phyloP scores from a whole-genome alignment of 2,329 filamentous ascomycete genomes.

The Apiospora sp. region DNA sequence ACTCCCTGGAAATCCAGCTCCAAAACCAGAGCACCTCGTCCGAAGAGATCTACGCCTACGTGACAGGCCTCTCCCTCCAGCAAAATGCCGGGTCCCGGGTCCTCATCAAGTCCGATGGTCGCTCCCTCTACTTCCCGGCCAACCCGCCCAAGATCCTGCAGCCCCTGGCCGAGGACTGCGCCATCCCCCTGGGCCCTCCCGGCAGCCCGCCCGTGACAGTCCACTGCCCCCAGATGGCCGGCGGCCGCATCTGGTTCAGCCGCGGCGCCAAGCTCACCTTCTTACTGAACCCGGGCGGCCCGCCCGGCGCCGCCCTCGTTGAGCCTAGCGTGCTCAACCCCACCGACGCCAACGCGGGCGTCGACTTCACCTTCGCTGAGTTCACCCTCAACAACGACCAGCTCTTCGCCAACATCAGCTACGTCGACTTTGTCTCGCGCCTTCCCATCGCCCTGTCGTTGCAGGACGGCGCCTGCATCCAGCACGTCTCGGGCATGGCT shows the following conservation, averaged over 20 bases:
- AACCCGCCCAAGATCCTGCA: conserved; percentile 61
- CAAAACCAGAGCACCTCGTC: conserved; percentile 68
- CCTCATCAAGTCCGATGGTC: conserved; percentile 71
- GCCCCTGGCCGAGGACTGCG: conserved; percentile 63
- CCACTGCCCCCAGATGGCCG: conserved; percentile 72
- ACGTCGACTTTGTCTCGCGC: conserved; percentile 58
- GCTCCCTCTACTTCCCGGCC: conserved; percentile 69
- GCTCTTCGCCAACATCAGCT: conserved; percentile 58
- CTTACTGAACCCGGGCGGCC: conserved; percentile 72
- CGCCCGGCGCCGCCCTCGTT: conserved; percentile 51
- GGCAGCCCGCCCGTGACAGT: conserved; percentile 70
- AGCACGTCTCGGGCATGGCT: conserved; percentile 9
- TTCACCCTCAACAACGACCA: conserved; percentile 49
- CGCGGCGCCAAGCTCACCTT: conserved; percentile 69
- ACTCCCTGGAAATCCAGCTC: conserved; percentile 6
- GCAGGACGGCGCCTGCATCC: conserved; percentile 45
- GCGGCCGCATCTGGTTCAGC: conserved; percentile 77
- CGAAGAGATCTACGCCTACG: conserved; percentile 69
- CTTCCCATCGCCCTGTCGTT: conserved; percentile 68
- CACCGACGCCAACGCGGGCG: conserved; percentile 49
- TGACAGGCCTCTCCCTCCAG: conserved; percentile 72
- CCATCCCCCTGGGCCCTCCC: conserved; percentile 69
- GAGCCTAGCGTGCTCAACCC: conserved; percentile 56
- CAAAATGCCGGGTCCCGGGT: conserved; percentile 63
- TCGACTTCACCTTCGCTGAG: conserved; percentile 60